Conservation (phyloP, 2,329 filamentous ascomycete species). For the Hortaea werneckii region DNA sequence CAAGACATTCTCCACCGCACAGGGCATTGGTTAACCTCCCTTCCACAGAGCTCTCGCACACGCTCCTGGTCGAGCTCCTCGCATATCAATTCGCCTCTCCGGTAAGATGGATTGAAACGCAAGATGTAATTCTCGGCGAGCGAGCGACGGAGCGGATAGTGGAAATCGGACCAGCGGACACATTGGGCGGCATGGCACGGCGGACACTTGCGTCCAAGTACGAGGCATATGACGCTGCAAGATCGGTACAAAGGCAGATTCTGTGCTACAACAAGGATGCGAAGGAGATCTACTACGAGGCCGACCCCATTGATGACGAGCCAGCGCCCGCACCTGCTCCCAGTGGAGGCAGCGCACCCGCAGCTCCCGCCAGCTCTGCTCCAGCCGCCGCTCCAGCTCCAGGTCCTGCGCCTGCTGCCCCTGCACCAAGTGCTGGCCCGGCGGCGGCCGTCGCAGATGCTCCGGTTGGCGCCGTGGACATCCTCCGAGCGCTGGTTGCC, state of each 20-base stretch:
- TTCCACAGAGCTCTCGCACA: slow-evolving; percentile 80
- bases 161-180: slow-evolving; percentile 93
- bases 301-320: slow-evolving; percentile 89
- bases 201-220: slow-evolving; percentile 93
- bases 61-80: slow-evolving; percentile 93
- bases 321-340: slow-evolving; percentile 45
- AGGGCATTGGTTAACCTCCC: background rate
- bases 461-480: slow-evolving; percentile 79
- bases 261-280: slow-evolving; percentile 99
- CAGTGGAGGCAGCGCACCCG: slow-evolving; percentile 35
- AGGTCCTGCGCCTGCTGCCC: slow-evolving; percentile 38
- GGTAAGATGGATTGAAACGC: slow-evolving; percentile 99
- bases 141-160: slow-evolving; percentile 95
- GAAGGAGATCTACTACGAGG: slow-evolving; percentile 99
- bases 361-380: slow-evolving; percentile 40
- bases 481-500: slow-evolving; percentile 79
- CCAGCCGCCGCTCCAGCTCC: slow-evolving; percentile 42
- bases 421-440: slow-evolving; percentile 66
- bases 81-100: slow-evolving; percentile 99
- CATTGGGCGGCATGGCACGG: slow-evolving; percentile 94
- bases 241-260: slow-evolving; percentile 92
- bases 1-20: background rate
- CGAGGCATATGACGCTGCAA: slow-evolving; percentile 95
- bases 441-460: slow-evolving; percentile 77
- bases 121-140: slow-evolving; percentile 97